Base-by-base conservation (phyloP, 495 filamentous ascomycete species). In the Astrothelium macrocarpum region DNA sequence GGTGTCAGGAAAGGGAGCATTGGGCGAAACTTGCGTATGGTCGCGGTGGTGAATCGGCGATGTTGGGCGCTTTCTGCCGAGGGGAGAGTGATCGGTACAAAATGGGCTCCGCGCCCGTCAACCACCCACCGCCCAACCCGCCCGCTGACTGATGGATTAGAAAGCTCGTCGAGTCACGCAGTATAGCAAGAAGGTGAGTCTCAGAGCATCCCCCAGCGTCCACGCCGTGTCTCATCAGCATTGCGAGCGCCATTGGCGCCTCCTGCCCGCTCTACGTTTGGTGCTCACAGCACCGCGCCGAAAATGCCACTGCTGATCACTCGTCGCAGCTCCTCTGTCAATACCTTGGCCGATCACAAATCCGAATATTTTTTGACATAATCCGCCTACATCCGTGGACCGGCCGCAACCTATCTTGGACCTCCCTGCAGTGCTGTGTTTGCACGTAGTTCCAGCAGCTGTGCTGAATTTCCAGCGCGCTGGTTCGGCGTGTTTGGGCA, bases 141-240 rank as follows among this genome's bases (percentile, higher is more conserved):
- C 45, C 23, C 9, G 20, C 20, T 56, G 20, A 56, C 12, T 56
- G 12, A 56, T 56, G 9, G 12, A 28, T 56, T n/a, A 28, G 12
- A 29, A 56, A 20, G 25, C 49, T 56, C 25, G 49, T 3, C 49
- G 9, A 56, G 49, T 56, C 49, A 29, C 49, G 49, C 49, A 56
- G 20, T 25, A 29, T 29, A 56, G 49, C 12, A 56, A 9, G 23
- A 29, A 56, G 25, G 49, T 29, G 25, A 56, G 49, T 56, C 9
- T 56, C 49, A 56, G 20, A 56, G 49, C 49, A 26, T 56, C 49
- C 49, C 25, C 16, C 49, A 56, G n/a, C 49, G 49, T 56, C 49
- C 49, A 56, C 49, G 49, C 16, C 25, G 26, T 56, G 12, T 25
- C 26, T 5, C 49, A 56, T 56, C 49, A 56, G 49, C 49, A 56